Percentiles rank a stretch among this genome's conserved stretches.
Evolutionary conservation across 805 yeast genomes (phyloP).

Genomic region (Barnettozyma californica): DNA sequence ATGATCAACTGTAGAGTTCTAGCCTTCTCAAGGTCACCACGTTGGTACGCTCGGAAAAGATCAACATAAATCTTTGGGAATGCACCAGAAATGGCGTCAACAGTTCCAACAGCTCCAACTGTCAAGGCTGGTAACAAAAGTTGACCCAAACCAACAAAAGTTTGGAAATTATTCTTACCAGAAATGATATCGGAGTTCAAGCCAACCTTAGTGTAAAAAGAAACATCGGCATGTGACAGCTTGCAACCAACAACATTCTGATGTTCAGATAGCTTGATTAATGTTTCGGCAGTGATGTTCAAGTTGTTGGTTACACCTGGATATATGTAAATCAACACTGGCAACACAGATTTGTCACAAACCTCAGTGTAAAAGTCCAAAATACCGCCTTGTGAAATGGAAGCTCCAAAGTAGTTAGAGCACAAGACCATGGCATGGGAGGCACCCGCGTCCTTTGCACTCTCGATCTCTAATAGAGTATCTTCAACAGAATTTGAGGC

Average conservation of each 20-base stretch:
- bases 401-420: slow-evolving; percentile 44
- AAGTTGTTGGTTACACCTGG: slow-evolving; percentile 41
- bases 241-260: slow-evolving; percentile 46
- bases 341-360: slow-evolving; percentile 34
- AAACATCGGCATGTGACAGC: slow-evolving; percentile 46
- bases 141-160: slow-evolving; percentile 49
- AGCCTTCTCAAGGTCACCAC: slow-evolving; percentile 39
- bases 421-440: slow-evolving; percentile 37
- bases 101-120: slow-evolving; percentile 45
- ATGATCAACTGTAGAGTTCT: slow-evolving; percentile 36
- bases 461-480: slow-evolving; percentile 35
- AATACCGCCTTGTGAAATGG: slow-evolving; percentile 41
- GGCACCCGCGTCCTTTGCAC: slow-evolving; percentile 35
- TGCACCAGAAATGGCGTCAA: slow-evolving; percentile 49
- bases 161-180: slow-evolving; percentile 33
- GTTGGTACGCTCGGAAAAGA: slow-evolving; percentile 33
- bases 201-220: slow-evolving; percentile 41
- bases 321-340: slow-evolving; percentile 37
- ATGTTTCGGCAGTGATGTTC: slow-evolving; percentile 30
- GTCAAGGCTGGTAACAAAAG: slow-evolving; percentile 41
- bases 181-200: slow-evolving; percentile 33
- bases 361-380: slow-evolving; percentile 37
- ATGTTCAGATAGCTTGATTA: slow-evolving; percentile 31
- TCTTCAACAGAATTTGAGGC: slow-evolving; percentile 42
- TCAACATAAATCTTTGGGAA: slow-evolving; percentile 45